Base-by-base conservation (phyloP, 2,329 filamentous ascomycete genomes). In the Fusarium sororula region DNA sequence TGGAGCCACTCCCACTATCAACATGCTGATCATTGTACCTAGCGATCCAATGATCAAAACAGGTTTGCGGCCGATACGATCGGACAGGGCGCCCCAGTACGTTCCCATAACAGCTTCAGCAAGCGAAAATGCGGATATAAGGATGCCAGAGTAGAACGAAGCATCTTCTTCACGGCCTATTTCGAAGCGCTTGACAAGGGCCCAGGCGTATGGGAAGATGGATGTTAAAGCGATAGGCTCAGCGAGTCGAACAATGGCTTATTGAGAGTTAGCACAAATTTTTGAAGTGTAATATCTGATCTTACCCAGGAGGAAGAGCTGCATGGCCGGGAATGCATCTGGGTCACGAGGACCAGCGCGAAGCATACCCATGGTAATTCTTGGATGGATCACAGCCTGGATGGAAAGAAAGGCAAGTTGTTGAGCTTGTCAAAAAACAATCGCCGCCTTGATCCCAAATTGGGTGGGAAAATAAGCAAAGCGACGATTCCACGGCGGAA, bases 171-270 rank as follows among this genome's bases (percentile, higher is more conserved):
- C 89, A 77, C 90, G 88, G 71, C 92, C 93, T 76, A 95, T 87
- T 45, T 93, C 80, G 82, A 94, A 94, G 76, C 90, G 87, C 82
- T 93, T 93, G 75, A 96, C 91, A 76, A 96, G 90, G 68, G 92
- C 89, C 93, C 93, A 97, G 68, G 94, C 94, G 82, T 98, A 98
- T 26, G 95, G 95, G 78, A 96, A 97, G 82, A 98, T 96, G 79
- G 94, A 96, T 4, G 95, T 98, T 73, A 98, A 89, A 57, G 95
- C 95, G 77, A 98, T 96, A 28, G 95, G 95, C 83, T 98, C 95
- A 60, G 95, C 94, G 75, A 98, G 90, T 72, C 95, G 94, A 80
- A 97, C 95, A 86, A 98, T 94, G 81, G 94, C 95, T 97, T 30
- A 45, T 41, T n/a, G 17, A 15, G 26, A 50, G 47, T 56, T 30